Evolutionary conservation across 768 basidiomycete species (phyloP), one percentile per base, ranked within the genome.

Genomic region (Cyclocybe cylindracea): DNA sequence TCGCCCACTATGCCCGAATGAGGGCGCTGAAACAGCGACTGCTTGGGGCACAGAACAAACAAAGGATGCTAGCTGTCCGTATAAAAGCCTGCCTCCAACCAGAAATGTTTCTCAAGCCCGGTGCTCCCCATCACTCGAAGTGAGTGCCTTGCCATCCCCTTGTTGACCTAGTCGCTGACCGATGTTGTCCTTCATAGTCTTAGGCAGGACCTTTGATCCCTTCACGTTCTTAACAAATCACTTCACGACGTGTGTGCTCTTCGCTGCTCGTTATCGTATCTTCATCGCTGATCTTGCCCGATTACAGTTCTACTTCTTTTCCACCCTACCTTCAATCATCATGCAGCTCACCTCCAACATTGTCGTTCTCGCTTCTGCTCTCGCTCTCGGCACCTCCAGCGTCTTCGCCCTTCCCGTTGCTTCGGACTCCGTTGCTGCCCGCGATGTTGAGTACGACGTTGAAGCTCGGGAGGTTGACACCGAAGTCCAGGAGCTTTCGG

Each of bases 261-360:
- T n/a, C 34, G 10, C 32, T 16, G 10, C 32, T 5, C n/a, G 10
- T 24, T 7, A 1, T 39, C 24, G 5, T 31, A 16, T 18, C 14
- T 14, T 39, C n/a, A 34, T 9, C 6, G 10, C 49, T 44, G 2
- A 34, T 44, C 5, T 14, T 8, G 9, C 41, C 19, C 36, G 10
- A 16, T 40, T 46, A 31, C 32, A 56, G 53, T 52, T 50, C 49
- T 55, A 55, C 52, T 24, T 35, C 41, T 54, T 46, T 18, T 40
- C 39, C 43, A 45, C 42, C 51, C 38, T 42, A 47, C 60, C 35
- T 50, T 54, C 44, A 48, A 31, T 39, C 45, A 54, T 50, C 53
- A 63, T 63, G 62, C 60, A 63, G 51, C 46, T 61, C 52, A 63
- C 56, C 57, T 53, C 56, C 46, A 53, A 59, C 51, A 52, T 63